Conservation (phyloP, 164 flowering plant genomes). For the Malania oleifera region DNA sequence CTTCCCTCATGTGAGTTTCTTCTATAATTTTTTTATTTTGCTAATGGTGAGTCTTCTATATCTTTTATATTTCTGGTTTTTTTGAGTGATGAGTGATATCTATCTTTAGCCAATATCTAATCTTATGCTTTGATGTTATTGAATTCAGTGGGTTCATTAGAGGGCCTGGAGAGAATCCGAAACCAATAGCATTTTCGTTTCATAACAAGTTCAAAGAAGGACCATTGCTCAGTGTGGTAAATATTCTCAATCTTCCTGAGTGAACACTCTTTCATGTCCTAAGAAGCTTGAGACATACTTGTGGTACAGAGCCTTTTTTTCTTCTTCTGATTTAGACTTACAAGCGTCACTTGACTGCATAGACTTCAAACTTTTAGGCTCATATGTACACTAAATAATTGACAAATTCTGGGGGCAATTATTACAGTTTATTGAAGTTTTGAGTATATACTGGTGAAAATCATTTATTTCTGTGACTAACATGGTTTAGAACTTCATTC, state of each 20-base stretch:
- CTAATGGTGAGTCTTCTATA: background rate
- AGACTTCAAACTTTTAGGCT: too few species aligned
- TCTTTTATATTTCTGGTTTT: background rate
- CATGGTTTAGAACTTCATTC: background rate
- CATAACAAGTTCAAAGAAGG: constrained; percentile 88
- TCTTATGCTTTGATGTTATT: background rate
- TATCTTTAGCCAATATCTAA: constrained; percentile 3
- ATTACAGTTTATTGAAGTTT: too few species aligned
- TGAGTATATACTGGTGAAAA: too few species aligned
- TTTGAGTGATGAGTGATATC: background rate
- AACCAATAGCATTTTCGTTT: constrained; percentile 79
- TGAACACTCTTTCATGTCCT: background rate
- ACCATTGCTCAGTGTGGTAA: constrained; percentile 87
- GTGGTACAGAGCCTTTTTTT: too few species aligned
- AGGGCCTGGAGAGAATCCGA: constrained; percentile 89
- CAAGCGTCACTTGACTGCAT: too few species aligned
- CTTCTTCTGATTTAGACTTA: too few species aligned
- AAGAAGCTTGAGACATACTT: background rate
- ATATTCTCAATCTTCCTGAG: background rate
- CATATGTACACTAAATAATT: too few species aligned
- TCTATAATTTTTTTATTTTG: background rate
- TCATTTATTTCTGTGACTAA: background rate
- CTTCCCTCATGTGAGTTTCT: constrained; percentile 69
- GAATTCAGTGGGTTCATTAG: constrained; percentile 75
- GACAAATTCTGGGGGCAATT: too few species aligned